Evolutionary conservation across 768 basidiomycete genomes (phyloP).

Genomic region (Lentinula lateritia): DNA sequence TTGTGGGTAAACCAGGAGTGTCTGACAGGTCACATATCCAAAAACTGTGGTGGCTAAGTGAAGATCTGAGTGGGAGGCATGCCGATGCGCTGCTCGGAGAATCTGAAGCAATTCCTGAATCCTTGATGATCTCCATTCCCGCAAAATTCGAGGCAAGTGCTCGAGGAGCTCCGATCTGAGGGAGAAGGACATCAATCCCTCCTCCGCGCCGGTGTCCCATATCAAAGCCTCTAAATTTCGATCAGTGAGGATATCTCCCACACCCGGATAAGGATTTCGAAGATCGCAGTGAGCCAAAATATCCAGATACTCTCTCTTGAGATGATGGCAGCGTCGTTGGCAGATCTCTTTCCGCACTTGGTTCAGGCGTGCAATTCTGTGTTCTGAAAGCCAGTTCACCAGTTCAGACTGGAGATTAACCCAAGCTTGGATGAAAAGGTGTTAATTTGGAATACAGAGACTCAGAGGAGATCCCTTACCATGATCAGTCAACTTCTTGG

Average conservation of each 20-base stretch:
- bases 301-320: background rate
- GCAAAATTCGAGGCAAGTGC: background rate
- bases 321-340: background rate
- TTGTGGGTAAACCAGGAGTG: background rate
- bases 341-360: background rate
- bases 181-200: background rate
- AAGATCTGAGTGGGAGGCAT: background rate
- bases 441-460: background rate
- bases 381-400: background rate
- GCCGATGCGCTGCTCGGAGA: background rate
- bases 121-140: background rate
- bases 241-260: background rate
- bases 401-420: background rate
- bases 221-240: background rate
- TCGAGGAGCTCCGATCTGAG: background rate
- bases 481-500: background rate
- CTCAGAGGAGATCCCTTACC: background rate
- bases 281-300: too few relatives aligned
- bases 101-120: background rate
- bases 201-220: background rate
- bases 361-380: background rate
- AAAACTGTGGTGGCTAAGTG: background rate
- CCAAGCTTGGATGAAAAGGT: background rate
- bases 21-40: background rate
- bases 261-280: background rate